Conservation (phyloP, 1,139 yeast genomes). For the Taphrina wiesneri region DNA sequence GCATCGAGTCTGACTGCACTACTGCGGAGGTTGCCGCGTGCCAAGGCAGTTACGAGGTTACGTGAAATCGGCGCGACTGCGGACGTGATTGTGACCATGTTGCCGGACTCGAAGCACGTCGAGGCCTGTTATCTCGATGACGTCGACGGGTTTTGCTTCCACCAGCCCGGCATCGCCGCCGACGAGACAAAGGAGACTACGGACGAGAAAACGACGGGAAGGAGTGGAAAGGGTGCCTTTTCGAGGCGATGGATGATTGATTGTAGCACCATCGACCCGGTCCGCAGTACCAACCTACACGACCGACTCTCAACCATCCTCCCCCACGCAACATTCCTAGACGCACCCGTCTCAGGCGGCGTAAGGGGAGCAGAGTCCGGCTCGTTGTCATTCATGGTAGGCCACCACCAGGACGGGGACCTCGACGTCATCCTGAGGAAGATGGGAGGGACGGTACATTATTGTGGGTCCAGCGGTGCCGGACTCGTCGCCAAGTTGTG, state of each 20-base stretch:
- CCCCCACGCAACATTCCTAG: slow-evolving; percentile 47
- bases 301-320: slow-evolving; percentile 22
- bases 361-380: slow-evolving; percentile 61
- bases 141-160: slow-evolving; percentile 43
- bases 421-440: slow-evolving; percentile 47
- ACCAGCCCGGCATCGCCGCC: background rate
- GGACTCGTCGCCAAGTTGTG: slow-evolving; percentile 64
- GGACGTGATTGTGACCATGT: slow-evolving; percentile 55
- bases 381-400: slow-evolving; percentile 61
- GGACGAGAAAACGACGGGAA: background rate
- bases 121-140: slow-evolving; percentile 50
- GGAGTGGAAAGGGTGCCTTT: background rate
- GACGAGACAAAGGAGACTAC: background rate
- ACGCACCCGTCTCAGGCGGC: slow-evolving; percentile 66
- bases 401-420: slow-evolving; percentile 40
- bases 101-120: slow-evolving; percentile 62
- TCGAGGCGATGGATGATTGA: slow-evolving; percentile 48
- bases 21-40: slow-evolving; percentile 29
- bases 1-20: slow-evolving; percentile 43
- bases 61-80: slow-evolving; percentile 41
- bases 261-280: slow-evolving; percentile 60
- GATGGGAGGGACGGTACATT: slow-evolving; percentile 59
- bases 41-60: slow-evolving; percentile 47
- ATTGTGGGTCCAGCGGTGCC: slow-evolving; percentile 56
- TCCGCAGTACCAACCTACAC: slow-evolving; percentile 50